Evolutionary conservation across 2,329 filamentous ascomycete genomes (phyloP).

Genomic region (Claviceps purpurea): DNA sequence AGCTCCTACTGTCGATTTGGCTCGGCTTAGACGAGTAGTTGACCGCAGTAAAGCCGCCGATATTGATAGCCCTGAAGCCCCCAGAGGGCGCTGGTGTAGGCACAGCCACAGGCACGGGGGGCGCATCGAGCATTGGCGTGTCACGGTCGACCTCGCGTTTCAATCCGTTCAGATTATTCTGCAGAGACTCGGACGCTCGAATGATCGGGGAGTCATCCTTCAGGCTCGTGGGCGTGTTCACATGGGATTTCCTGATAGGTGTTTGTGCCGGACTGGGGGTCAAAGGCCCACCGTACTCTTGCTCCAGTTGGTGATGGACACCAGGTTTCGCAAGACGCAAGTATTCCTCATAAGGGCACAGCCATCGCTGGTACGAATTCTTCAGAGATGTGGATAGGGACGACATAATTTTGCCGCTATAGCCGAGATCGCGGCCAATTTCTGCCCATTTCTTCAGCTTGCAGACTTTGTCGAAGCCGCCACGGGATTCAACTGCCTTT

Average conservation of each 20-base stretch:
- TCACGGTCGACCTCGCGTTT: slow-evolving; percentile 35
- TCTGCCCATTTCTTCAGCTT: slow-evolving; percentile 99
- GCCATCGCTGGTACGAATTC: slow-evolving; percentile 95
- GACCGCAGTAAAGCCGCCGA: slow-evolving; percentile 58
- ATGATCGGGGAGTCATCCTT: slow-evolving; percentile 55
- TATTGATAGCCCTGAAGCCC: slow-evolving; percentile 21
- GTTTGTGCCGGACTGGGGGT: slow-evolving; percentile 60
- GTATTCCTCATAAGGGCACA: slow-evolving; percentile 94
- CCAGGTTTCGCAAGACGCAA: slow-evolving; percentile 80
- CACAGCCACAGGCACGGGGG: slow-evolving; percentile 22
- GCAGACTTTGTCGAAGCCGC: slow-evolving; percentile 92
- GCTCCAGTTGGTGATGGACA: slow-evolving; percentile 89
- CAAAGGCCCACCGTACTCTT: slow-evolving; percentile 82
- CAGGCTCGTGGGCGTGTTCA: slow-evolving; percentile 44
- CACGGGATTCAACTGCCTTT: slow-evolving; percentile 87
- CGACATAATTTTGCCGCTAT: slow-evolving; percentile 99
- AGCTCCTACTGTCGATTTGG: slow-evolving; percentile 46
- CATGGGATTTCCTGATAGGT: slow-evolving; percentile 54
- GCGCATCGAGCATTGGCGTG: slow-evolving; percentile 33
- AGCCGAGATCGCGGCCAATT: slow-evolving; percentile 89
- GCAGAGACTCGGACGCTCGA: slow-evolving; percentile 39
- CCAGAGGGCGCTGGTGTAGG: slow-evolving; percentile 19
- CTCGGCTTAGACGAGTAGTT: slow-evolving; percentile 58
- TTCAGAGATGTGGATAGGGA: slow-evolving; percentile 94
- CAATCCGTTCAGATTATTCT: slow-evolving; percentile 31